Base-by-base conservation (phyloP, 2,329 filamentous ascomycete species). In the Annulohypoxylon truncatum region DNA sequence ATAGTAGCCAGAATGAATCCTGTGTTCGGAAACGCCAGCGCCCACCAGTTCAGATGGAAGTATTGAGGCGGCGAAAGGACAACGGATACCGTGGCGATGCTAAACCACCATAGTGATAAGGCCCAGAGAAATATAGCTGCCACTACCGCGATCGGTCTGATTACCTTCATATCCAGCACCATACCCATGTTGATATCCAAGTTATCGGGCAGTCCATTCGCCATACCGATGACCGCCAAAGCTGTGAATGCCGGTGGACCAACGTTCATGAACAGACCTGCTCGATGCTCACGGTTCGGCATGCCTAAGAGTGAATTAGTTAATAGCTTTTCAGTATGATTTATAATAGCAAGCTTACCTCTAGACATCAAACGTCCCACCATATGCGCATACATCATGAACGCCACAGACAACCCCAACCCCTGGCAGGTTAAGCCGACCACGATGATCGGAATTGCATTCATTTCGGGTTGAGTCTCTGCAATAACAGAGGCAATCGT, bases 371-470 rank as follows among this genome's bases (percentile, higher is more conserved):
- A 81, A 1, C 91, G 85, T 35, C 88, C 88, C 58, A 92, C 86
- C 82, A 91, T 92, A 74, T 90, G 87, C 0, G 89, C 83, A 73
- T 92, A 92, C 89, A 93, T 92, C 78, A 92, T 84, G 55, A 89
- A 83, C 2, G 89, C 85, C n/a, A 93, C 84, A 13, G 85, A 85
- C 64, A 91, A 85, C 1, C 91, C 91, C 0, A 93, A 79, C 0
- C 91, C 90, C 75, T 93, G 90, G 70, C 88, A 91, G 0, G 88
- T 88, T 20, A 92, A 74, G 1, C 91, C 91, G 0, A 86, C 89
- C 20, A 87, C 82, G 55, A 92, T 81, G 63, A 93, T 90, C 2
- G 89, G 84, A 20, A 91, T 77, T 1, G 87, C 84, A 0, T 83
- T 77, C 8, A 81, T 76, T 0, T 84, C 77, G 0, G 89, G 87